Conservation (phyloP, 768 basidiomycete species). For the Pleurotus tuoliensis region DNA sequence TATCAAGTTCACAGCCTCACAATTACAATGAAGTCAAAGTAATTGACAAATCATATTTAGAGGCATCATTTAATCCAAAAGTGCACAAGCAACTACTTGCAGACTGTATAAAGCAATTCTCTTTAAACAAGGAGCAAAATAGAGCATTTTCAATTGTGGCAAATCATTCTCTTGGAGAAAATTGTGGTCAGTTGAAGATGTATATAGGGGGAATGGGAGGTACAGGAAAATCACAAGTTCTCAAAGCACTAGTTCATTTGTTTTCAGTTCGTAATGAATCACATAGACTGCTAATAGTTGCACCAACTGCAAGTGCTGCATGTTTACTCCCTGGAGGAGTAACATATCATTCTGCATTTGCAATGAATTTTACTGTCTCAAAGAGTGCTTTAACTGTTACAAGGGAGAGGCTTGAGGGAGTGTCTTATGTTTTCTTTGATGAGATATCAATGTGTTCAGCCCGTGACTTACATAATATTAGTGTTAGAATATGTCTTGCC, state of each 20-base stretch:
- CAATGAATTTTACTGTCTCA: background rate
- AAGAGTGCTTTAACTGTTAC: background rate
- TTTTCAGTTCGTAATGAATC: constrained; percentile 22
- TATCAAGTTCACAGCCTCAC: background rate
- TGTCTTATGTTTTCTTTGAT: constrained; percentile 35
- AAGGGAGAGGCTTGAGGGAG: constrained; percentile 13
- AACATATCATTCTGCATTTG: constrained; percentile 20
- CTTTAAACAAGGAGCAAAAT: no score
- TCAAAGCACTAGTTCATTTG: constrained; percentile 20
- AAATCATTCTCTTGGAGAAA: constrained; percentile 16
- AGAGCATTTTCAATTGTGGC: no score
- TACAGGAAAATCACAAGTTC: constrained; percentile 28
- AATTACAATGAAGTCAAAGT: background rate
- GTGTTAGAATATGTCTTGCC: constrained; percentile 18
- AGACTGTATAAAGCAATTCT: background rate
- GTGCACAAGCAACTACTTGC: background rate
- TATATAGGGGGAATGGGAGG: constrained; percentile 30
- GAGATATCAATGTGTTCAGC: constrained; percentile 39
- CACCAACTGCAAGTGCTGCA: constrained; percentile 24
- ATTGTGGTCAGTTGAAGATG: constrained; percentile 24
- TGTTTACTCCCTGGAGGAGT: constrained; percentile 16
- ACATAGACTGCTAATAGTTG: constrained; percentile 21
- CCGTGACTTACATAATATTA: constrained; percentile 25
- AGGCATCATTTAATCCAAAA: background rate
- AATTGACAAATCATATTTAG: background rate